These are phyloP conservation scores for Fusarium aywerte DNA, from an alignment of 2,329 filamentous ascomycete genomes.

Conservation along the genomic window DNA sequence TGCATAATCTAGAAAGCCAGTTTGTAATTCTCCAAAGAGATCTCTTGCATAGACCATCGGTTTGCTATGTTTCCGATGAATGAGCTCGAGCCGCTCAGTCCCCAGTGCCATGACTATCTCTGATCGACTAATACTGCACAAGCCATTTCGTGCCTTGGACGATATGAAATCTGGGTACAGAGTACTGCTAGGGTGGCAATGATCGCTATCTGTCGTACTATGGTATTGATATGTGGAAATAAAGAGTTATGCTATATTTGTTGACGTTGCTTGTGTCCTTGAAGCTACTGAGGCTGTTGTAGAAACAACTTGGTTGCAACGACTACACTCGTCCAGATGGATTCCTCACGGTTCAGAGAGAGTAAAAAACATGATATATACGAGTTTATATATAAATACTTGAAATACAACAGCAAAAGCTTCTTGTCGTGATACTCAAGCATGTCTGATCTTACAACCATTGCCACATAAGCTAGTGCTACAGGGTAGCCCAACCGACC, in stretches of 20 bases:
- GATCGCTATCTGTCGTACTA: too few relatives aligned
- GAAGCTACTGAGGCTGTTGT: not conserved
- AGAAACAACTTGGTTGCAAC: not conserved
- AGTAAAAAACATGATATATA: not conserved
- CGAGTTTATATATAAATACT: not conserved
- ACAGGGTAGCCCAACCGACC: not conserved
- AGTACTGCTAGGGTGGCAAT: too few relatives aligned
- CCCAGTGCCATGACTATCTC: slow-evolving; percentile 4
- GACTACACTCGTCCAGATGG: too few relatives aligned
- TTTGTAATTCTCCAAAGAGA: not conserved
- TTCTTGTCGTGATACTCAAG: not conserved
- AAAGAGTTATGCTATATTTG: not conserved
- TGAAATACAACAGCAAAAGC: not conserved
- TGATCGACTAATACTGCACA: not conserved
- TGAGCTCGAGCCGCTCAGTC: slow-evolving; percentile 12
- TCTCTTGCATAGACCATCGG: not conserved
- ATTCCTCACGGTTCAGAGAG: too few relatives aligned
- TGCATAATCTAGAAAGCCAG: not conserved
- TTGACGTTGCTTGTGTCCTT: too few relatives aligned
- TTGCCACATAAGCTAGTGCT: not conserved
- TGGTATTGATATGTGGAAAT: not conserved
- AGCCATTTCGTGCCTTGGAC: not conserved
- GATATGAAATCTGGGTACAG: not conserved
- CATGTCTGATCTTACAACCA: not conserved
- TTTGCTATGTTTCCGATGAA: slow-evolving; percentile 5